Conservation (phyloP, 495 filamentous ascomycete genomes). For the Talaromyces wortmannii region DNA sequence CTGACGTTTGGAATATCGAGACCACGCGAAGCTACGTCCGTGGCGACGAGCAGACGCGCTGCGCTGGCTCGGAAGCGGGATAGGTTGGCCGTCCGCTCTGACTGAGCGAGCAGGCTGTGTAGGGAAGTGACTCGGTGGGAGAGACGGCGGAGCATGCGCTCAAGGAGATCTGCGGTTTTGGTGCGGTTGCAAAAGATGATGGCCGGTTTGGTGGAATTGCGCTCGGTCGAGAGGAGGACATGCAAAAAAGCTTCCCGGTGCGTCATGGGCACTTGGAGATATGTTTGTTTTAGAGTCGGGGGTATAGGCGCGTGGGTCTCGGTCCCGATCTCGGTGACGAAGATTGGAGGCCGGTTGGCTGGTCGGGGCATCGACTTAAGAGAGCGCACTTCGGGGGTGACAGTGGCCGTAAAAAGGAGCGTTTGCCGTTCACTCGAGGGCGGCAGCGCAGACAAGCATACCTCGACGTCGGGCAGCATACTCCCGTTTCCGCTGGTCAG, state of each 20-base stretch:
- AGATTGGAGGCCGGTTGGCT: conserved; percentile 63
- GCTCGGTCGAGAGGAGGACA: conserved; percentile 72
- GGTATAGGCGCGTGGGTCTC: conserved; percentile 63
- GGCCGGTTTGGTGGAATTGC: conserved; percentile 62
- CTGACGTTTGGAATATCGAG: conserved; percentile 91
- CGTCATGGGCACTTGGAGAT: conserved; percentile 79
- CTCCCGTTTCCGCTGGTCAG: conserved; percentile 68
- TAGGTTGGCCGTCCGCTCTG: conserved; percentile 76
- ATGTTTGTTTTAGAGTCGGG: conserved; percentile 71
- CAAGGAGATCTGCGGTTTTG: conserved; percentile 77
- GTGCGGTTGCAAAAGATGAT: conserved; percentile 97
- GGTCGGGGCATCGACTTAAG: conserved; percentile 68
- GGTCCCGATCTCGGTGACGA: conserved; percentile 81
- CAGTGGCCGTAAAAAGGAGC: conserved; percentile 91
- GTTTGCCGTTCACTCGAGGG: conserved; percentile 70
- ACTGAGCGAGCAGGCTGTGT: conserved; percentile 78
- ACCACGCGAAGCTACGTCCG: conserved; percentile 92
- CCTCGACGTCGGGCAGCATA: conserved; percentile 91
- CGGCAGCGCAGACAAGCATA: conserved; percentile 74
- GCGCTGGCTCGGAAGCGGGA: conserved; percentile 88
- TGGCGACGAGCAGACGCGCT: conserved; percentile 85
- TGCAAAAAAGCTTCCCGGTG: conserved; percentile 93
- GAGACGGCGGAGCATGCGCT: conserved; percentile 75
- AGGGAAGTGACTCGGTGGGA: conserved; percentile 86
- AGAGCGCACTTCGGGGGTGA: conserved; percentile 86